A percentile compares a stretch with the other conserved stretches of the same genome.
Evolutionary conservation across 441 rosid genomes (phyloP).

Genomic region (Gossypium lobatum): DNA sequence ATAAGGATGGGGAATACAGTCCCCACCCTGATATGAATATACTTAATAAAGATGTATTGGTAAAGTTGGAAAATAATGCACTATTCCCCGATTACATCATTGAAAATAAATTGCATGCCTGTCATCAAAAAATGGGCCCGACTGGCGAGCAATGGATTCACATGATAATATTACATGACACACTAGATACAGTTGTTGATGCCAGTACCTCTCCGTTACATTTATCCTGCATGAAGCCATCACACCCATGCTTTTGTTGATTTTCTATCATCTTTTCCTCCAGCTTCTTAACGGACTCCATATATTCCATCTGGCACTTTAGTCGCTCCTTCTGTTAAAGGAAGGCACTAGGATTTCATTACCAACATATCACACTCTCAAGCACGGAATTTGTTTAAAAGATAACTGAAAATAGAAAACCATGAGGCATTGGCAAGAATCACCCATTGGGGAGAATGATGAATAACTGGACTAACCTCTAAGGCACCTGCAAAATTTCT

Average conservation of each 20-base stretch:
- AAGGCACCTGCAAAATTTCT: constrained; percentile 78
- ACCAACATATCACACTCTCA: neutral
- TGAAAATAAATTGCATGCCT: neutral
- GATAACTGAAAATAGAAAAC: constrained; percentile 1
- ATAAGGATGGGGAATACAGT: neutral
- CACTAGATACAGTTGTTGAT: constrained; percentile 9
- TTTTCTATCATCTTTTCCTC: constrained; percentile 77
- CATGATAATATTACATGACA: neutral
- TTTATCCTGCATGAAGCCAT: constrained; percentile 35
- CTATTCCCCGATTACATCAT: neutral
- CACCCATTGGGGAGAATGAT: neutral
- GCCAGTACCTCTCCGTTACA: constrained; percentile 53
- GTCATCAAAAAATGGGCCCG: neutral
- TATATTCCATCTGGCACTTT: constrained; percentile 92
- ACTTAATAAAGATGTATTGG: neutral
- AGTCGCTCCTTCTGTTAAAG: constrained; percentile 69
- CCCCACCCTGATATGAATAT: neutral
- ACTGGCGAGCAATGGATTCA: neutral
- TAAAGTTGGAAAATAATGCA: constrained; percentile 7
- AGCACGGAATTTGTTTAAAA: neutral
- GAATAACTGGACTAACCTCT: constrained; percentile 52
- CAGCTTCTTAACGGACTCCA: constrained; percentile 88
- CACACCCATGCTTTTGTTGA: constrained; percentile 53
- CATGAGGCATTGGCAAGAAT: neutral
- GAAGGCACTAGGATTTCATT: neutral